Conservation (phyloP, 176 grass and related monocot species). For the Thinopyrum elongatum region DNA sequence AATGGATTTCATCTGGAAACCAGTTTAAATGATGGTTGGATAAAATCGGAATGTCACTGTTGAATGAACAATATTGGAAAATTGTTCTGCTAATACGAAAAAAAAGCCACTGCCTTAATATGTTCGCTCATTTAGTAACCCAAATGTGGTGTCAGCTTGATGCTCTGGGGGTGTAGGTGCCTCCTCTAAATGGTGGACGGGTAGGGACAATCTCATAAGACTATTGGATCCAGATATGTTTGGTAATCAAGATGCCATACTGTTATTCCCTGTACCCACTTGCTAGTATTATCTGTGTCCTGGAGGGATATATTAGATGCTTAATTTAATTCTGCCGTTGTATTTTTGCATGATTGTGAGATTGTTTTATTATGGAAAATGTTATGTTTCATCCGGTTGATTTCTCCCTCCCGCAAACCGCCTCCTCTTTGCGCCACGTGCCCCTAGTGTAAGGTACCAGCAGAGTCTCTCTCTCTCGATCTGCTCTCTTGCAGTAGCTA, state of each 20-base stretch:
- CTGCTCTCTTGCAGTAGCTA: too few species aligned
- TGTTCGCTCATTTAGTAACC: not conserved
- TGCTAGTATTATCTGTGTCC: not conserved
- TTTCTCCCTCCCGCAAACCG: too few species aligned
- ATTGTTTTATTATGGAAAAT: too few species aligned
- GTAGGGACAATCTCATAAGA: not conserved
- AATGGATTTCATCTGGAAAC: constrained; percentile 5
- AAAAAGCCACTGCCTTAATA: not conserved
- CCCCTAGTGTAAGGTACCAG: too few species aligned
- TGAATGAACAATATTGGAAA: constrained; percentile 12
- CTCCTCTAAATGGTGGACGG: constrained; percentile 16
- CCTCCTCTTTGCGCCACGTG: too few species aligned
- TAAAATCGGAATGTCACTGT: not conserved
- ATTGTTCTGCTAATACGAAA: constrained; percentile 14
- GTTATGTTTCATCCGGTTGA: too few species aligned
- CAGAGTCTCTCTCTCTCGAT: too few species aligned
- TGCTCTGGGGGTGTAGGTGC: constrained; percentile 9
- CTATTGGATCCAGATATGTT: constrained; percentile 19
- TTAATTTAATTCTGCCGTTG: not conserved
- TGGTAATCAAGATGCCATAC: not conserved
- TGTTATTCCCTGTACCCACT: not conserved
- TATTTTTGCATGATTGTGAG: not conserved
- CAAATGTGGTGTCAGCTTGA: constrained; percentile 16
- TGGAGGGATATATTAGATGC: not conserved
- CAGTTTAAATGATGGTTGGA: not conserved